These are phyloP conservation scores for Pyracantha coccinea DNA, from an alignment of 331 rosid genomes.

Conservation along the genomic window DNA sequence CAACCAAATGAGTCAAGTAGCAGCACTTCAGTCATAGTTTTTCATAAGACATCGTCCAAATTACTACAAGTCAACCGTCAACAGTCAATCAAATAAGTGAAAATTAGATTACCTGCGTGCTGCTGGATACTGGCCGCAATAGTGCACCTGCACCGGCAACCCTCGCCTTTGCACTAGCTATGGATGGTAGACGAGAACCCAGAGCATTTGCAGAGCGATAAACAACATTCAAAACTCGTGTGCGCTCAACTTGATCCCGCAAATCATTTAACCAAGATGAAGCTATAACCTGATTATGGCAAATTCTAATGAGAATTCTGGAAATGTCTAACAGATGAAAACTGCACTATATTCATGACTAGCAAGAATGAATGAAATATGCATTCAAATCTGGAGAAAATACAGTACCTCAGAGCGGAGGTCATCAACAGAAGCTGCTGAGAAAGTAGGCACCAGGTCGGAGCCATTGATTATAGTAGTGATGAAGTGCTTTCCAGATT, in stretches of 20 bases:
- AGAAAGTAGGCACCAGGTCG: slow-evolving; percentile 91
- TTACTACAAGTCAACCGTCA: background rate
- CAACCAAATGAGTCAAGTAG: slow-evolving; percentile 3
- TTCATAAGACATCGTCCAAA: background rate
- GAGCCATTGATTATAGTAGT: slow-evolving; percentile 85
- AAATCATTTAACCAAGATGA: slow-evolving; percentile 92
- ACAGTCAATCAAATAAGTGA: slow-evolving; percentile 2
- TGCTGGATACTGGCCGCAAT: slow-evolving; percentile 74
- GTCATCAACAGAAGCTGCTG: slow-evolving; percentile 82
- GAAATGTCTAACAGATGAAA: background rate
- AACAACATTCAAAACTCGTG: slow-evolving; percentile 78
- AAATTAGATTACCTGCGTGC: slow-evolving; percentile 66
- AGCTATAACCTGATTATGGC: slow-evolving; percentile 63
- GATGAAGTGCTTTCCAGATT: slow-evolving; percentile 90
- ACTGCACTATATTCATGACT: slow-evolving; percentile 1
- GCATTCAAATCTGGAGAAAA: slow-evolving; percentile 7
- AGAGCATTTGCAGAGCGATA: slow-evolving; percentile 95
- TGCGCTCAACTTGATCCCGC: slow-evolving; percentile 85
- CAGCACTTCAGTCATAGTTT: background rate
- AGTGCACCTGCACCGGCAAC: slow-evolving; percentile 94
- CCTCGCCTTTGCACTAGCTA: slow-evolving; percentile 83
- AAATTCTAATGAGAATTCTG: slow-evolving; percentile 8
- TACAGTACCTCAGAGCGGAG: slow-evolving; percentile 80
- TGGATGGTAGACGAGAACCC: slow-evolving; percentile 81
- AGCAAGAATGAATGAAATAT: background rate